Evolutionary conservation across 164 flowering plant genomes (phyloP).

Genomic region (Sextonia rubra): DNA sequence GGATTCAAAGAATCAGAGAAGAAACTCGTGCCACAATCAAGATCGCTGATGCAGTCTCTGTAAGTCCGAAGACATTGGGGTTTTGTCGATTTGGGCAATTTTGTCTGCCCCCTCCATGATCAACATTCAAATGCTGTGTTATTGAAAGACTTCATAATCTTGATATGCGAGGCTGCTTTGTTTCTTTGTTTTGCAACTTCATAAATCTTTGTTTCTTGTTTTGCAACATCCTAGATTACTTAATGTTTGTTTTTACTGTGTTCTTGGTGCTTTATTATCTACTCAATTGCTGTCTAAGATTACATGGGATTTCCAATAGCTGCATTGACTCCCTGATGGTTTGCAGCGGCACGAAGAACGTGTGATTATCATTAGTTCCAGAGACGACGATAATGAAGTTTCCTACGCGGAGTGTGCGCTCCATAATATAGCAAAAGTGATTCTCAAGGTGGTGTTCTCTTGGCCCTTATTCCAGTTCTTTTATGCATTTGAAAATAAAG

Average conservation of each 20-base stretch:
- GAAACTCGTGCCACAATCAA: conserved; percentile 71
- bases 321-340: conserved; percentile 7
- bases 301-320: neutral
- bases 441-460: conserved; percentile 51
- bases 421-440: conserved; percentile 49
- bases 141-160: too few relatives aligned
- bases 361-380: conserved; percentile 80
- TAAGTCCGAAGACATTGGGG: conserved; percentile 21
- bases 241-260: neutral
- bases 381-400: conserved; percentile 35
- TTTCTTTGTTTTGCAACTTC: too few relatives aligned
- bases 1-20: conserved; percentile 76
- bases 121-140: too few relatives aligned
- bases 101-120: too few relatives aligned
- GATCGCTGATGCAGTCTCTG: conserved; percentile 77
- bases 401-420: conserved; percentile 86
- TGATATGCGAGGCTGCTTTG: too few relatives aligned
- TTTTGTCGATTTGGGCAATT: too few relatives aligned
- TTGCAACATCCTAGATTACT: neutral
- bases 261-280: neutral
- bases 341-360: conserved; percentile 78
- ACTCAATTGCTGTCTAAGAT: neutral
- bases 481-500: neutral
- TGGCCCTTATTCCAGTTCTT: neutral
- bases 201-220: too few relatives aligned